A percentile compares a stretch with the other conserved stretches of the same genome.
phyloP scores from a whole-genome alignment of 2,329 filamentous ascomycete species.

The Verticillium tricorpus region DNA sequence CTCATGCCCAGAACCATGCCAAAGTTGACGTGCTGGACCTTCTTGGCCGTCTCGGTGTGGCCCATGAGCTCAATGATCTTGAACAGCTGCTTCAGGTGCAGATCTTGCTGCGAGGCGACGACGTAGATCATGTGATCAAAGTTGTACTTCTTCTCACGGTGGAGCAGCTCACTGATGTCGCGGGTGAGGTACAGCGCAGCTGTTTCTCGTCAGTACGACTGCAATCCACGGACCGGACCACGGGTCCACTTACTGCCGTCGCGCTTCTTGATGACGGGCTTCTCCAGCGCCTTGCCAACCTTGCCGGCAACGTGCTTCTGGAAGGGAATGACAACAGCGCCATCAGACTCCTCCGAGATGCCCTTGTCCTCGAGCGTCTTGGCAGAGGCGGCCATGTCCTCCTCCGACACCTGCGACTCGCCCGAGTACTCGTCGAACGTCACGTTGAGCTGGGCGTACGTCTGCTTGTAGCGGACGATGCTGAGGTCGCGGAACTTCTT shows the following conservation, averaged over 20 bases:
- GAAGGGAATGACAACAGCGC: slow-evolving; percentile 70
- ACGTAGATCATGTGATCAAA: slow-evolving; percentile 76
- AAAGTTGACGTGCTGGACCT: slow-evolving; percentile 72
- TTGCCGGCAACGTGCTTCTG: slow-evolving; percentile 62
- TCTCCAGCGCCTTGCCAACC: slow-evolving; percentile 64
- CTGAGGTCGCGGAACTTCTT: slow-evolving; percentile 61
- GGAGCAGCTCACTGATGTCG: slow-evolving; percentile 70
- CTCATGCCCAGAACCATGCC: slow-evolving; percentile 68
- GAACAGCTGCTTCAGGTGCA: slow-evolving; percentile 70
- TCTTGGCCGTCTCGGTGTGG: slow-evolving; percentile 60
- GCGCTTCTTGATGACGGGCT: slow-evolving; percentile 66
- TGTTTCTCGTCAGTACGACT: not conserved
- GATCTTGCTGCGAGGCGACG: slow-evolving; percentile 66
- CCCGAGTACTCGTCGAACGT: slow-evolving; percentile 70
- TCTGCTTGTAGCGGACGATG: slow-evolving; percentile 62
- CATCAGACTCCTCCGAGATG: slow-evolving; percentile 66
- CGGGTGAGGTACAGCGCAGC: slow-evolving; percentile 71
- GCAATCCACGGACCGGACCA: no score
- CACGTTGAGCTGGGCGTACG: slow-evolving; percentile 68
- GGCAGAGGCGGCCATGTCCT: slow-evolving; percentile 61
- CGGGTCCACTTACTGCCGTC: slow-evolving; percentile 47
- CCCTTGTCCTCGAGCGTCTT: slow-evolving; percentile 58
- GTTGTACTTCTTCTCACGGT: slow-evolving; percentile 49
- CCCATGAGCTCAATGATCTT: slow-evolving; percentile 72
- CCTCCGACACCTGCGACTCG: slow-evolving; percentile 67